Percentiles rank a stretch among this genome's conserved stretches.
Conservation (phyloP, 805 yeast genomes). For the Hanseniaspora nectarophila region DNA sequence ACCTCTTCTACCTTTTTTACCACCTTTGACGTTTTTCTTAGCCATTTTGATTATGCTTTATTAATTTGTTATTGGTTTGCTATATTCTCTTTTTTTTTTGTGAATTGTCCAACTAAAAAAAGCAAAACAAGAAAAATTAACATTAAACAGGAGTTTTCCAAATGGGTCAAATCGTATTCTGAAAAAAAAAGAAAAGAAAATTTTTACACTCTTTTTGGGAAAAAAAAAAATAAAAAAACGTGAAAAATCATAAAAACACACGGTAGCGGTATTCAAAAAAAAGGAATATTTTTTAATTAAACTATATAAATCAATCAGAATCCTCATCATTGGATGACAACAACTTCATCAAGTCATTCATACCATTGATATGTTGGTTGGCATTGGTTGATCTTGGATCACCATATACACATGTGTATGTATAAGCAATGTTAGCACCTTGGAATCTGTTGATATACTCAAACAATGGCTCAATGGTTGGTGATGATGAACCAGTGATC, state of each 20-base stretch:
- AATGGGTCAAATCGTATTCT: no score
- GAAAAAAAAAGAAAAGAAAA: no score
- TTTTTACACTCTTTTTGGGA: no score
- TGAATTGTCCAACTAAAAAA: no score
- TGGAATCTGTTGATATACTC: constrained; percentile 39
- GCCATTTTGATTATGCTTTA: constrained; percentile 22
- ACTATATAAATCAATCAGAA: not conserved
- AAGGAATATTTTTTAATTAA: not conserved
- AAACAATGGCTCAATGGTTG: constrained; percentile 58
- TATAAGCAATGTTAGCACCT: constrained; percentile 32
- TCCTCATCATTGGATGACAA: not conserved
- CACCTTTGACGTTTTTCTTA: constrained; percentile 45
- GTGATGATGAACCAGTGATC: constrained; percentile 54
- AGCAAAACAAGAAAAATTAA: no score
- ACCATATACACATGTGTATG: constrained; percentile 52
- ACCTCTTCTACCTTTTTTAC: constrained; percentile 92
- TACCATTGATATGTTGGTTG: constrained; percentile 51
- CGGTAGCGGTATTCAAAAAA: not conserved
- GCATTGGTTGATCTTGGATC: constrained; percentile 45
- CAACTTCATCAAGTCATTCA: constrained; percentile 53
- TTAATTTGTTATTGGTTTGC: not conserved
- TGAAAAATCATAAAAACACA: not conserved
- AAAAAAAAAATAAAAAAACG: not conserved
- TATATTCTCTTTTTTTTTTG: not conserved
- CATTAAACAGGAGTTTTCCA: no score